Conservation (phyloP, 805 yeast species). For the Millerozyma acaciae region DNA sequence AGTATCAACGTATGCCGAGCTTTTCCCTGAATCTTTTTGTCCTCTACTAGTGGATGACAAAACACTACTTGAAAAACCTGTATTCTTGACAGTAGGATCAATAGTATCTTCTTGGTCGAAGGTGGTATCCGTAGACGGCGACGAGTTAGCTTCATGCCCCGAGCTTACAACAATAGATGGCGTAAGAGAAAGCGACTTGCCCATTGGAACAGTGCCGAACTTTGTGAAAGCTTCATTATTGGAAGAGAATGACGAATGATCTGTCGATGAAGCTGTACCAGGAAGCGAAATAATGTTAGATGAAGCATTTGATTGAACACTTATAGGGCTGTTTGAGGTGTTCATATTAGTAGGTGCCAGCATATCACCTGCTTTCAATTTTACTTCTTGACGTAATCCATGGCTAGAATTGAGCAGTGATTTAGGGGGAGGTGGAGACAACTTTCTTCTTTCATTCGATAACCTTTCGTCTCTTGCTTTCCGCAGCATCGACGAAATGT, state of each 20-base stretch:
- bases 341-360: no score
- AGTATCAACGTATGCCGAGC: neutral
- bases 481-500: constrained; percentile 3
- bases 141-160: constrained; percentile 12
- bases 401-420: no score
- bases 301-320: constrained; percentile 24
- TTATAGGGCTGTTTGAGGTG: constrained; percentile 28
- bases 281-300: constrained; percentile 25
- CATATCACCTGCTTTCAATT: no score
- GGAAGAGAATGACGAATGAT: constrained; percentile 22
- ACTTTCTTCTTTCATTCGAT: neutral
- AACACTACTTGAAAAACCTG: no score
- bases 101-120: constrained; percentile 14
- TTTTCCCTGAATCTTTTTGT: no score
- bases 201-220: constrained; percentile 1
- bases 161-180: constrained; percentile 17
- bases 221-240: constrained; percentile 11
- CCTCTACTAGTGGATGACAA: no score
- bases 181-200: constrained; percentile 3
- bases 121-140: constrained; percentile 17
- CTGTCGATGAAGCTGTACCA: constrained; percentile 28
- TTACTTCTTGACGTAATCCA: no score
- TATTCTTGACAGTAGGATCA: neutral
- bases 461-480: constrained; percentile 3
- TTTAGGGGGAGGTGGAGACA: no score